Percentiles rank a stretch among this genome's conserved stretches.
These are phyloP conservation scores for Austroboletus novae-zelandiae DNA, from an alignment of 1,284 basidiomycete species.

Conservation along the genomic window DNA sequence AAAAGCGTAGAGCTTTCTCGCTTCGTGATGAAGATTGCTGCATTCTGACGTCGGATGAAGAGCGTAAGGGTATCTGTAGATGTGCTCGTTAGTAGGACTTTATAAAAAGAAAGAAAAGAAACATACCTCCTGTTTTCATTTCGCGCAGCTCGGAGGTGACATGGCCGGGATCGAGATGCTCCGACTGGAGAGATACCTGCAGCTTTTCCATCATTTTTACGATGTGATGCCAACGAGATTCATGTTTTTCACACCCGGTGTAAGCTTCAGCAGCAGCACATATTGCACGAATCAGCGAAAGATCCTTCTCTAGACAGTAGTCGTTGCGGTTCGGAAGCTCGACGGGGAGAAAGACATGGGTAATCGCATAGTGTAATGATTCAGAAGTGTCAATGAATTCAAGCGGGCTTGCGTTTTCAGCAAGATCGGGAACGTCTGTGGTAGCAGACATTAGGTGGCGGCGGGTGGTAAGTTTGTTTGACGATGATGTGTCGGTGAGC, in stretches of 20 bases:
- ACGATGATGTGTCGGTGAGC: too few relatives aligned
- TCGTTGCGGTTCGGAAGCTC: conserved; percentile 3
- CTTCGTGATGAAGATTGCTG: conserved; percentile 20
- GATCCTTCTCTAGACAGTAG: neutral
- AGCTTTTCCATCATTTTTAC: conserved; percentile 14
- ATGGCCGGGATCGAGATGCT: neutral
- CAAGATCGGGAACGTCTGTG: neutral
- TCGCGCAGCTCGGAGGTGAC: conserved; percentile 7
- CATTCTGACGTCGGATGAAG: conserved; percentile 30
- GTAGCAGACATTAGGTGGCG: neutral
- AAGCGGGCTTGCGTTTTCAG: neutral
- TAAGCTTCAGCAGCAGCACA: conserved; percentile 9
- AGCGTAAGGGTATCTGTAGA: conserved; percentile 21
- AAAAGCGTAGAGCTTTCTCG: conserved; percentile 13
- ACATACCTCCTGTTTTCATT: conserved; percentile 16
- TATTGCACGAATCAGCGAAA: neutral
- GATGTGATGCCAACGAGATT: conserved; percentile 6
- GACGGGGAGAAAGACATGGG: conserved; percentile 15
- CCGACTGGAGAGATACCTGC: neutral
- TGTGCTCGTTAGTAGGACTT: neutral
- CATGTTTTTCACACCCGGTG: neutral
- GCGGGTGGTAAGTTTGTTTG: too few relatives aligned
- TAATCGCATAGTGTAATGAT: conserved; percentile 1
- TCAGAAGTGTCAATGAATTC: neutral
- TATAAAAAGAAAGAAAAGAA: too few relatives aligned